These are phyloP conservation scores for Neopestalotiopsis sp. DNA, from an alignment of 2,329 filamentous ascomycete genomes.

Conservation along the genomic window DNA sequence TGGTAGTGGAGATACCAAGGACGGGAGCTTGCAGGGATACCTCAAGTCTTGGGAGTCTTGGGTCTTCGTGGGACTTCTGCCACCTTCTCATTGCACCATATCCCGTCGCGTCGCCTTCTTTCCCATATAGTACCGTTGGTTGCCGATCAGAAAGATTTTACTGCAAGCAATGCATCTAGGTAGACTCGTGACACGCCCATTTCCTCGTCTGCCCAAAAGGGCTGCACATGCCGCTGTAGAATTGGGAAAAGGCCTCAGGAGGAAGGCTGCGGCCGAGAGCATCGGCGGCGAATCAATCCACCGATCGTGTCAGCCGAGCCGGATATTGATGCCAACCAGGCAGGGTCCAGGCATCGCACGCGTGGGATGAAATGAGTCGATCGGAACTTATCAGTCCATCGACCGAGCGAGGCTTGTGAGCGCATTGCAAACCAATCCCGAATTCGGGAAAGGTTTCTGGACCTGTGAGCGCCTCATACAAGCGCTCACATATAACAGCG, in stretches of 20 bases:
- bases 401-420: background rate
- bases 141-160: background rate
- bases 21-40: constrained; percentile 18
- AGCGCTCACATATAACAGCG: background rate
- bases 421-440: background rate
- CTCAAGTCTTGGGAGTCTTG: background rate
- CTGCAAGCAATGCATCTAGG: background rate
- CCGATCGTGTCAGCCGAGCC: constrained; percentile 7
- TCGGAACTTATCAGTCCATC: constrained; percentile 8
- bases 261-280: background rate
- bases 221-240: background rate
- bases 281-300: constrained; percentile 6
- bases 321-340: background rate
- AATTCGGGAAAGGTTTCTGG: background rate
- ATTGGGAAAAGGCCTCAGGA: background rate
- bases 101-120: background rate
- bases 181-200: background rate
- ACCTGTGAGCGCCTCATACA: background rate
- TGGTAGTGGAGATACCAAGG: constrained; percentile 10
- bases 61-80: background rate
- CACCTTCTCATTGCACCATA: constrained; percentile 11
- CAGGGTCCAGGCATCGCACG: background rate
- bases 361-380: constrained; percentile 7
- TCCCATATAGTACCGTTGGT: background rate
- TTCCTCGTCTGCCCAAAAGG: background rate